Evolutionary conservation across 2,329 filamentous ascomycete genomes (phyloP).

Genomic region (Colletotrichum destructivum): DNA sequence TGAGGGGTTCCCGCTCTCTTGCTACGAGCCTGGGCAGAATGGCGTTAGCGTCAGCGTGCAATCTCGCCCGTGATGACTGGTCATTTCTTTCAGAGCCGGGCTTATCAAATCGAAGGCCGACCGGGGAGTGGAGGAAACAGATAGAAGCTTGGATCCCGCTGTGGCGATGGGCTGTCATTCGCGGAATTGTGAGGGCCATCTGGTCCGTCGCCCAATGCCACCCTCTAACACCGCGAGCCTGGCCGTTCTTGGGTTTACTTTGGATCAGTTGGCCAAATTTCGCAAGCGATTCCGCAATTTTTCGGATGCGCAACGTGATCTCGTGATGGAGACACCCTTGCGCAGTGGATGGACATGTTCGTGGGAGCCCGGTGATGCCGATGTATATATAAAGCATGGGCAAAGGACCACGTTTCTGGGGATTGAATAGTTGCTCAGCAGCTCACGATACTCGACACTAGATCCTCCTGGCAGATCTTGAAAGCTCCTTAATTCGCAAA

Average conservation of each 20-base stretch:
- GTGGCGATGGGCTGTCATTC: conserved; percentile 14
- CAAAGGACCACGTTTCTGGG: neutral
- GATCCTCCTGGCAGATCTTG: conserved; percentile 5
- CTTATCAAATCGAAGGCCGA: neutral
- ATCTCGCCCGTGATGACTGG: conserved; percentile 3
- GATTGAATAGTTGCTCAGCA: conserved; percentile 4
- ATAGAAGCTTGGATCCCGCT: neutral
- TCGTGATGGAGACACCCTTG: conserved; percentile 1
- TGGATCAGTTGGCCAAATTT: neutral
- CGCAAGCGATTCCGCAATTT: neutral
- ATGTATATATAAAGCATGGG: conserved; percentile 23
- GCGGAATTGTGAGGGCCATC: conserved; percentile 17
- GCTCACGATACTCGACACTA: neutral
- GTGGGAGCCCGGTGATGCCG: neutral
- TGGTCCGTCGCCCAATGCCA: conserved; percentile 10
- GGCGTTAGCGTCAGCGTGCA: conserved; percentile 3
- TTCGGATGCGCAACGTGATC: neutral
- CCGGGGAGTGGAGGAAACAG: conserved; percentile 8
- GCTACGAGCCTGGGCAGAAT: neutral
- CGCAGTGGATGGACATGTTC: neutral
- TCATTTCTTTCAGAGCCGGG: neutral
- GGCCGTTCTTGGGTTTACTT: neutral
- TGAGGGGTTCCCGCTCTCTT: neutral
- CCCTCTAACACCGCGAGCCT: neutral
- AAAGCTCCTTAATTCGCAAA: neutral